A percentile compares a stretch with the other conserved stretches of the same genome.
These are phyloP conservation scores for Coemansia sp. DNA, from an alignment of 192 early-diverging fungal species.

Conservation along the genomic window DNA sequence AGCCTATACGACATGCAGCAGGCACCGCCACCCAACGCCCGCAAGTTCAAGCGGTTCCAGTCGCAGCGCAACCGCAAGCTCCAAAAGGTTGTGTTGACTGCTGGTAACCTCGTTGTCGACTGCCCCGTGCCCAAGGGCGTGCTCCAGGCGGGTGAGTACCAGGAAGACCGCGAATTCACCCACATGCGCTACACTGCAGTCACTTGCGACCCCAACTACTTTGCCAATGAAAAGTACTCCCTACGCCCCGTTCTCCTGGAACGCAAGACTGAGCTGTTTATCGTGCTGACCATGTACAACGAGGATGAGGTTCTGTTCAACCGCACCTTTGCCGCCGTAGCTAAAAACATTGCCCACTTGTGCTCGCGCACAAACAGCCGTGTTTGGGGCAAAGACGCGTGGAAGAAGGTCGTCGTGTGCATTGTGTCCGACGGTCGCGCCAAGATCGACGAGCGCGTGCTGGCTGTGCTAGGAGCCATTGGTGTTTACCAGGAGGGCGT, in stretches of 20 bases:
- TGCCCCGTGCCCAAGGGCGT: constrained; percentile 69
- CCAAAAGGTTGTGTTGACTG: constrained; percentile 66
- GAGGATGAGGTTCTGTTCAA: constrained; percentile 92
- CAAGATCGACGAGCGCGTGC: constrained; percentile 77
- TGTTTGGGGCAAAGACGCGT: constrained; percentile 83
- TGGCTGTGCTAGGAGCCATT: constrained; percentile 81
- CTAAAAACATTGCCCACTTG: constrained; percentile 91
- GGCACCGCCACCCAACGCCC: constrained; percentile 53
- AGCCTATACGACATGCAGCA: constrained; percentile 50
- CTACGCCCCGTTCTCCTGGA: constrained; percentile 76
- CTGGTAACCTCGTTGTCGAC: constrained; percentile 76
- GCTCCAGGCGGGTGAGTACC: constrained; percentile 56
- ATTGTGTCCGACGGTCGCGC: constrained; percentile 90
- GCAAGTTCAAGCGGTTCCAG: constrained; percentile 55
- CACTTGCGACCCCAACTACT: constrained; percentile 87
- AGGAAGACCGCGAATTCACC: constrained; percentile 80
- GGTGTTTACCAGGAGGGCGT: constrained; percentile 78
- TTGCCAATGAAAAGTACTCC: constrained; percentile 72
- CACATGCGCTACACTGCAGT: constrained; percentile 95
- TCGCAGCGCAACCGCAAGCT: constrained; percentile 53
- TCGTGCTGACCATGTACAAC: constrained; percentile 92
- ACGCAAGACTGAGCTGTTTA: constrained; percentile 85
- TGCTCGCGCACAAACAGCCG: constrained; percentile 77
- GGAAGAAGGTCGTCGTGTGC: constrained; percentile 93
- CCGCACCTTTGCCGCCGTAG: constrained; percentile 84